Percentiles rank a stretch among this genome's conserved stretches.
These are phyloP conservation scores for Gracilaria gracilis DNA, from an alignment of 23 red algal genomes.

Conservation along the genomic window DNA sequence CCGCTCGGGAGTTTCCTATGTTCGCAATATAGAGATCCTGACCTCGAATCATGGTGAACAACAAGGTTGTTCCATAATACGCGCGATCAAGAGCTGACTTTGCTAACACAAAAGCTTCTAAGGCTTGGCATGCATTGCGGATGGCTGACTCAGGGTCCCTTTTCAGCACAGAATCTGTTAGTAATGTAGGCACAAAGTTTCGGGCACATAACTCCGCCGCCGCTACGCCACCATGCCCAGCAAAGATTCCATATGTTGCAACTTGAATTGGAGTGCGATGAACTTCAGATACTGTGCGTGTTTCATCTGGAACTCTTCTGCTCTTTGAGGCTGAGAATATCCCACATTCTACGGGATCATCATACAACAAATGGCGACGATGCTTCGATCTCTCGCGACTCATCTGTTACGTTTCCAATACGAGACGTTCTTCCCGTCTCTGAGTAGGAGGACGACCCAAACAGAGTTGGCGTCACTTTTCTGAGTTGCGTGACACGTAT, in stretches of 20 bases:
- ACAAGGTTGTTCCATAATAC: slow-evolving; percentile 66
- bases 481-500: background rate
- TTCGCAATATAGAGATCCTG: slow-evolving; percentile 53
- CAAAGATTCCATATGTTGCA: slow-evolving; percentile 64
- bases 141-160: slow-evolving; percentile 48
- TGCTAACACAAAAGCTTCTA: slow-evolving; percentile 67
- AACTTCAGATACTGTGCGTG: slow-evolving; percentile 64
- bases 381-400: slow-evolving; percentile 58
- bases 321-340: slow-evolving; percentile 46
- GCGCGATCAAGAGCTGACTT: slow-evolving; percentile 66
- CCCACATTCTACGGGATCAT: slow-evolving; percentile 68
- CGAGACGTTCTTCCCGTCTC: background rate
- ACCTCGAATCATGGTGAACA: slow-evolving; percentile 52
- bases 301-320: slow-evolving; percentile 52
- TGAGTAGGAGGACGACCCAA: background rate
- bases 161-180: slow-evolving; percentile 48
- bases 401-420: slow-evolving; percentile 13
- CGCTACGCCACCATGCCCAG: slow-evolving; percentile 50
- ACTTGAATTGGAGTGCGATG: slow-evolving; percentile 34
- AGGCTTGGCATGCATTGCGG: slow-evolving; percentile 61
- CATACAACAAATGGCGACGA: slow-evolving; percentile 65
- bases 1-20: slow-evolving; percentile 65
- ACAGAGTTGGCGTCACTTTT: background rate
- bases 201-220: slow-evolving; percentile 59
- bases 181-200: slow-evolving; percentile 60